A percentile compares a stretch with the other conserved stretches of the same genome.
phyloP scores from a whole-genome alignment of 805 yeast species.

The Saccharomycopsis sp. region DNA sequence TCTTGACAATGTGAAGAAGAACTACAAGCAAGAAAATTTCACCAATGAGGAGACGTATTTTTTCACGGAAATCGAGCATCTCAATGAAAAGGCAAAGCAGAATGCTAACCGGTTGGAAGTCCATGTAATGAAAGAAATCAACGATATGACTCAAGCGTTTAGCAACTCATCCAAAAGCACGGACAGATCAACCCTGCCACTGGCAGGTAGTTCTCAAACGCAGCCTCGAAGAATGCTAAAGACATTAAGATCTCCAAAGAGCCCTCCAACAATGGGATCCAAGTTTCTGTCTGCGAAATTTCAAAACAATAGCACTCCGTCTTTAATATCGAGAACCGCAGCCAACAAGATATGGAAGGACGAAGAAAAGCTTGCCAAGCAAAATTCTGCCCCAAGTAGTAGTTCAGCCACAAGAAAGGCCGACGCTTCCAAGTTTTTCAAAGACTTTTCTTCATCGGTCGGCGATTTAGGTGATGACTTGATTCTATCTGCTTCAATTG shows the following conservation, averaged over 20 bases:
- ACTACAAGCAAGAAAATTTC: constrained; percentile 19
- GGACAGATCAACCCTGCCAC: not conserved
- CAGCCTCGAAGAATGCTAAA: constrained; percentile 26
- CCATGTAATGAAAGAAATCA: constrained; percentile 10
- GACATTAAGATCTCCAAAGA: constrained; percentile 28
- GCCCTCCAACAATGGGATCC: constrained; percentile 12
- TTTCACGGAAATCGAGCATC: constrained; percentile 10
- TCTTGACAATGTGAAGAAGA: constrained; percentile 43
- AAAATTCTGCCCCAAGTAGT: not conserved
- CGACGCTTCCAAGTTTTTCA: constrained; percentile 9
- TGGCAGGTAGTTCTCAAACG: constrained; percentile 3
- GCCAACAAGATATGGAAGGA: constrained; percentile 23
- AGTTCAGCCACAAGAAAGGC: constrained; percentile 3
- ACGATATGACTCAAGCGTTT: constrained; percentile 7
- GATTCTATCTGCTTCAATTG: not conserved
- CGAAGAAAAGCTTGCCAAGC: constrained; percentile 10
- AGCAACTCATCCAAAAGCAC: not conserved
- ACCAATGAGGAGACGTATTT: constrained; percentile 17
- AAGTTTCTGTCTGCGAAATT: constrained; percentile 6
- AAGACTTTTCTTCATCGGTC: constrained; percentile 18
- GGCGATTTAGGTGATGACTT: not conserved
- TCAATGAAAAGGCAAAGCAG: constrained; percentile 14
- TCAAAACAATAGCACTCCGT: no score
- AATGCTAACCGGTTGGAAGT: constrained; percentile 18
- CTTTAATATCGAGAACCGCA: constrained; percentile 25